Conservation (phyloP, 2,329 filamentous ascomycete species). For the Penicillium frequentans region DNA sequence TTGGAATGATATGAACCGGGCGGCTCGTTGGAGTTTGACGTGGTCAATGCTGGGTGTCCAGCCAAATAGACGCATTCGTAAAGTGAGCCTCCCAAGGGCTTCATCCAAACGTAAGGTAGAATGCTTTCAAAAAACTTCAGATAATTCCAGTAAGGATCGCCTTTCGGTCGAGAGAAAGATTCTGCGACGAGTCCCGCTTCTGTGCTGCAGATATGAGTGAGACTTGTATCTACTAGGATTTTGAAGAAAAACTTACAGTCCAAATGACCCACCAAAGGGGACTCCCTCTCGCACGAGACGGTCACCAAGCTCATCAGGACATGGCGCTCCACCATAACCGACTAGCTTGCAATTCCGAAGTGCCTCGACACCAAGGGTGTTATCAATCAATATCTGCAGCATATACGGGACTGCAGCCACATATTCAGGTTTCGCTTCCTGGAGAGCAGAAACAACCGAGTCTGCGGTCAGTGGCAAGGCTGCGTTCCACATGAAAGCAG, state of each 20-base stretch:
- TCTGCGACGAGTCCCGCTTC: constrained; percentile 47
- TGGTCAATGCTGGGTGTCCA: constrained; percentile 32
- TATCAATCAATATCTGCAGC: constrained; percentile 42
- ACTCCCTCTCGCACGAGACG: constrained; percentile 39
- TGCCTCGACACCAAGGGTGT: constrained; percentile 34
- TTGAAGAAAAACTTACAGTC: constrained; percentile 32
- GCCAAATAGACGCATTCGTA: constrained; percentile 34
- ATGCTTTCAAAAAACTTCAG: constrained; percentile 41
- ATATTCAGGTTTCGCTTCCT: constrained; percentile 39
- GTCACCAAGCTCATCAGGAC: constrained; percentile 45
- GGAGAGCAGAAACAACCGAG: constrained; percentile 36
- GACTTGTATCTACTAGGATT: not conserved
- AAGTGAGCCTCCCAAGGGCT: constrained; percentile 26
- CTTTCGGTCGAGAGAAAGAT: constrained; percentile 39
- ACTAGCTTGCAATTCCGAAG: constrained; percentile 41
- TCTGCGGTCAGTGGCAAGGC: constrained; percentile 41
- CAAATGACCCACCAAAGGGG: constrained; percentile 42
- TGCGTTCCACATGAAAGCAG: constrained; percentile 44
- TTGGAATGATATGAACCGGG: constrained; percentile 35
- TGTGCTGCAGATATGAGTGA: constrained; percentile 35
- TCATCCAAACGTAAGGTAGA: constrained; percentile 39
- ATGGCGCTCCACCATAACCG: constrained; percentile 43
- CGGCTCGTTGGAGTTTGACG: constrained; percentile 33
- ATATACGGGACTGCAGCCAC: constrained; percentile 45
- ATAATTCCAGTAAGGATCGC: constrained; percentile 46